Base-by-base conservation (phyloP, 495 filamentous ascomycete genomes). In the Halenospora varia region DNA sequence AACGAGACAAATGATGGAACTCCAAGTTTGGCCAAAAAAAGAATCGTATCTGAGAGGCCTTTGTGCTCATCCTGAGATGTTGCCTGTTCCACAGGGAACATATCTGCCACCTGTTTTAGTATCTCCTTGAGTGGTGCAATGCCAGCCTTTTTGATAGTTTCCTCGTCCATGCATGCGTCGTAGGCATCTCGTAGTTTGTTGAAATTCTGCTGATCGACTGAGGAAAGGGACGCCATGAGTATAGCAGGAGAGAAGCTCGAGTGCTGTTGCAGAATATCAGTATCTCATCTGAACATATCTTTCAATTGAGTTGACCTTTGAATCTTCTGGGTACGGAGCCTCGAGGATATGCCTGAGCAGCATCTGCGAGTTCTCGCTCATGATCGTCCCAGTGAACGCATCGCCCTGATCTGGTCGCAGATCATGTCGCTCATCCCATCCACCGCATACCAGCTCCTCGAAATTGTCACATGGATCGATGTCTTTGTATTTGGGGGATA, bases 401-500 rank as follows among this genome's bases (percentile, higher is more conserved):
- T 78, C 76, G 15, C 82, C 79, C 59, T 84, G 83, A 65, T 89
- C 85, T 18, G 84, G 70, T 2, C 85, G 80, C 57, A 90, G 80
- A 62, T 88, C 85, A 71, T 88, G 81, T 25, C 76, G 78, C 23
- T 81, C 74, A 44, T 74, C 70, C 79, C 84, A 88, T 17, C 87
- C 87, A 51, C 81, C 84, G 63, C 87, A 91, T 35, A 87, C 83
- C 61, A 82, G 79, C 59, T 83, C 73, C 53, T 89, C 85, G 56
- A 90, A 90, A 50, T 88, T 64, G 42, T 74, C 82, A 60, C 88
- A 91, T 2, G 88, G 83, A 65, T 91, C 85, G 41, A 89, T 70
- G 0, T 81, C 60, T 53, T 77, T 67, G 62, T 84, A 82, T 40
- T 84, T 75, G n/a, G 87, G 82, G 17, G 85, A 80, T 25, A 90